A percentile compares a stretch with the other conserved stretches of the same genome.
Conservation (phyloP, 306 rosid species). For the Coriaria nepalensis region DNA sequence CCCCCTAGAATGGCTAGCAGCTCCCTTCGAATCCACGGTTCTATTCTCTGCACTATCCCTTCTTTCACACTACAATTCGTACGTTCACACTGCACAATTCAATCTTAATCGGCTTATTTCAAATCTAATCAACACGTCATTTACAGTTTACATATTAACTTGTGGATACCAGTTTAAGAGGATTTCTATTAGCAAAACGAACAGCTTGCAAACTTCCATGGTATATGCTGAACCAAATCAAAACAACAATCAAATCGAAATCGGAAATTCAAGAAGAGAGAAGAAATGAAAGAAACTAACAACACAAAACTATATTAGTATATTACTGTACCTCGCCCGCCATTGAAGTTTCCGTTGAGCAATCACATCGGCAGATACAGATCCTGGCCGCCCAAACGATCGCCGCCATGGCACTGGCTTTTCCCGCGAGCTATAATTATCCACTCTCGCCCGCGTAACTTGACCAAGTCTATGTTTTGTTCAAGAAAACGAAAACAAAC, state of each 20-base stretch:
- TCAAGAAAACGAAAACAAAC: background rate
- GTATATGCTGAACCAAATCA: conserved; percentile 22
- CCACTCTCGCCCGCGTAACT: conserved; percentile 13
- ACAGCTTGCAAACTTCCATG: conserved; percentile 20
- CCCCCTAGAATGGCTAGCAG: conserved; percentile 38
- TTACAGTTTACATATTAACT: background rate
- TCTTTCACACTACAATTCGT: conserved; percentile 19
- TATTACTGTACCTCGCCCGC: conserved; percentile 34
- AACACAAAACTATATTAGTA: background rate
- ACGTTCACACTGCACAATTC: conserved; percentile 8
- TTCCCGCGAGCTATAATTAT: conserved; percentile 14
- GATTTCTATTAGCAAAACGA: conserved; percentile 16
- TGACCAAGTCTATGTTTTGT: conserved; percentile 15
- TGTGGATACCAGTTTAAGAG: conserved; percentile 19
- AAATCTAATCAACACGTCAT: background rate
- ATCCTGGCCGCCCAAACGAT: conserved; percentile 40
- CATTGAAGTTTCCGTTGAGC: conserved; percentile 38
- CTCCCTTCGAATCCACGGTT: conserved; percentile 58
- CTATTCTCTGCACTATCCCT: conserved; percentile 26
- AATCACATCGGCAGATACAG: conserved; percentile 21
- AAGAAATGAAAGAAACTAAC: background rate
- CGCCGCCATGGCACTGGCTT: conserved; percentile 42
- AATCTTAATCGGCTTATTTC: background rate
- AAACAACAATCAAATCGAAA: background rate
- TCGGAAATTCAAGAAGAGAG: background rate